Percentiles rank a stretch among this genome's conserved stretches.
Evolutionary conservation across 1,284 basidiomycete genomes (phyloP).

Genomic region (Sporisorium scitamineum): DNA sequence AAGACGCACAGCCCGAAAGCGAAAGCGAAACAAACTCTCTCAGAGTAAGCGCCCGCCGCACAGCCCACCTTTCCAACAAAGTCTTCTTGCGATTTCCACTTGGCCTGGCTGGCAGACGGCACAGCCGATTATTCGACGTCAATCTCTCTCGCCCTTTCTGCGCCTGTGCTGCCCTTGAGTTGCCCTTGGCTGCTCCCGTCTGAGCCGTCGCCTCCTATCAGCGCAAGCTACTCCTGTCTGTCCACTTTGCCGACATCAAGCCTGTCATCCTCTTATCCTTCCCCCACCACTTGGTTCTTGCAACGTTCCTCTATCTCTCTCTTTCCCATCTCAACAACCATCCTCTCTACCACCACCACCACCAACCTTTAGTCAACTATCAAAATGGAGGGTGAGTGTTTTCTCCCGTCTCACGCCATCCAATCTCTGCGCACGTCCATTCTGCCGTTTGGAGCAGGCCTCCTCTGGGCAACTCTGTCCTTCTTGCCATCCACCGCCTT

Average conservation of each 20-base stretch:
- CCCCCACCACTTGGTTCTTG: constrained; percentile 4
- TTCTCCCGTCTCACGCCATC: constrained; percentile 7
- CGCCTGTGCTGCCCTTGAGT: background rate
- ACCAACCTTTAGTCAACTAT: constrained; percentile 10
- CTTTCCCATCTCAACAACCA: background rate
- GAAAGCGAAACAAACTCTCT: no score
- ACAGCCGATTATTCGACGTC: constrained; percentile 4
- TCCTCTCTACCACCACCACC: constrained; percentile 28
- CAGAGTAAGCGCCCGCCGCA: constrained; percentile 4
- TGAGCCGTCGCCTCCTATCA: constrained; percentile 12
- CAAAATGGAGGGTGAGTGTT: constrained; percentile 54
- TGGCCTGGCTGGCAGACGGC: constrained; percentile 6
- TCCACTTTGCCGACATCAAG: constrained; percentile 17
- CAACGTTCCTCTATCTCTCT: background rate
- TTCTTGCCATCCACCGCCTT: background rate
- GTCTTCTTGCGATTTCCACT: constrained; percentile 7
- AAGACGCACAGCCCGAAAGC: constrained; percentile 29
- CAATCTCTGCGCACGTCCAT: background rate
- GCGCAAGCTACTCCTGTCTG: constrained; percentile 10
- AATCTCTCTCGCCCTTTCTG: background rate
- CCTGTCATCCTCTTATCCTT: constrained; percentile 6
- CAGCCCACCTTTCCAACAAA: background rate
- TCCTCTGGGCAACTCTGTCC: background rate
- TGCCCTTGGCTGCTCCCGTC: background rate
- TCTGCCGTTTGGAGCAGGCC: background rate